Base-by-base conservation (phyloP, 208 protist species). In the Crithidia bombi region DNA sequence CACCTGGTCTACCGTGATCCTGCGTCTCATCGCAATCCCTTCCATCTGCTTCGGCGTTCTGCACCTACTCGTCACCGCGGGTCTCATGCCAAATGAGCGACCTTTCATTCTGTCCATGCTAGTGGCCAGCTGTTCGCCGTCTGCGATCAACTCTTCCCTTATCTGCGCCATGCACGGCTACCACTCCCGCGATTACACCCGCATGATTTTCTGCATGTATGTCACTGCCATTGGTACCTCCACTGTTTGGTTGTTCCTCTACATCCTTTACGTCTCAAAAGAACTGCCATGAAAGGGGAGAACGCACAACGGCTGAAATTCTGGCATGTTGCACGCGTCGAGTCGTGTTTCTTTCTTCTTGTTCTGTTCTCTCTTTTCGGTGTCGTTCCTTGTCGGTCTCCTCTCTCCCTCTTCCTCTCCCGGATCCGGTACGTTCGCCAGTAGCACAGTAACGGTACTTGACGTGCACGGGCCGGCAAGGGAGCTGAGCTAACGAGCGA, bases 201-300 rank as follows among this genome's bases (percentile, higher is more conserved):
- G 77, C 39, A 78, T 92, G 71, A 81, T 94, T 19, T 82, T 88
- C 38, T 76, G 78, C 57, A 89, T 89, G 89, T 86, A 92, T 79
- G 39, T 79, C 19, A 69, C 68, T 9, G 81, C 75, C 26, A 80
- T 82, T 36, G 58, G 85, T 33, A 86, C 86, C 23, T 81, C 86
- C 39, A 84, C 78, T 10, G 41, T 82, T 15, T 94, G 89, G 89
- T 54, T 94, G 5, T 76, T 78, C 19, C 15, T 86, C 14, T 65
- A 69, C 46, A 69, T 65, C 12, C 38, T 65, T 38, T 86, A 86
- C 67, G 38, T 81, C 12, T 28, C 28, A 44, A 44, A 69, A 21
- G 33, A 28, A 19, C 2, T 47, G 21, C 19, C 14, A 21, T 57
- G 25, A 6, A 21, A 39, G 26, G 44, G 39, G 32, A 51, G 10